Percentiles rank a stretch among this genome's conserved stretches.
Evolutionary conservation across 306 rosid genomes (phyloP).

Genomic region (Echinosophora koreensis): DNA sequence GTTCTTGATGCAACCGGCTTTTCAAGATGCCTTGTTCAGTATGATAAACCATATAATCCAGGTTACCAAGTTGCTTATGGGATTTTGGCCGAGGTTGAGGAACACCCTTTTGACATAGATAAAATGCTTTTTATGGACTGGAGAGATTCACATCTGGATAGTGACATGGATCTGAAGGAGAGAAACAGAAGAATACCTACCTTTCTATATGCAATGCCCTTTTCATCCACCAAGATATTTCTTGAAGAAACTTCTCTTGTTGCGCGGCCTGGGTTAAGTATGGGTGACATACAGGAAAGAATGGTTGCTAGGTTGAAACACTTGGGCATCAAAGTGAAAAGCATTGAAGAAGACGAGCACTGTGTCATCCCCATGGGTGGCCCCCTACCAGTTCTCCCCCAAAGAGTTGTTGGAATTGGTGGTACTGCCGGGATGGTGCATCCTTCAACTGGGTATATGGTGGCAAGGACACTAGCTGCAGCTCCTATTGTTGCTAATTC

Average conservation of each 20-base stretch:
- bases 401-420: constrained; percentile 95
- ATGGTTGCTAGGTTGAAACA: constrained; percentile 90
- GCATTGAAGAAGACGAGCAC: constrained; percentile 96
- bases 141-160: constrained; percentile 89
- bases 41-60: constrained; percentile 91
- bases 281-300: constrained; percentile 90
- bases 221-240: constrained; percentile 84
- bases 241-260: constrained; percentile 97
- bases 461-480: constrained; percentile 95
- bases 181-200: constrained; percentile 85
- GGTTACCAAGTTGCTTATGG: constrained; percentile 99
- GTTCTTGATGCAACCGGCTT: constrained; percentile 99
- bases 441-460: constrained; percentile 99
- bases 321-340: constrained; percentile 86
- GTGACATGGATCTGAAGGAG: constrained; percentile 65
- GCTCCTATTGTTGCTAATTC: constrained; percentile 92
- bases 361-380: constrained; percentile 99
- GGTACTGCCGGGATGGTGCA: constrained; percentile 99
- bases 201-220: constrained; percentile 98
- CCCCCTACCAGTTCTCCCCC: constrained; percentile 92
- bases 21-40: constrained; percentile 91
- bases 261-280: constrained; percentile 87
- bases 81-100: constrained; percentile 95
- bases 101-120: constrained; percentile 87
- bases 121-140: constrained; percentile 99